Percentiles rank a stretch among this genome's conserved stretches.
Conservation (phyloP, 176 grass and related monocot genomes). For the Avena eriantha region DNA sequence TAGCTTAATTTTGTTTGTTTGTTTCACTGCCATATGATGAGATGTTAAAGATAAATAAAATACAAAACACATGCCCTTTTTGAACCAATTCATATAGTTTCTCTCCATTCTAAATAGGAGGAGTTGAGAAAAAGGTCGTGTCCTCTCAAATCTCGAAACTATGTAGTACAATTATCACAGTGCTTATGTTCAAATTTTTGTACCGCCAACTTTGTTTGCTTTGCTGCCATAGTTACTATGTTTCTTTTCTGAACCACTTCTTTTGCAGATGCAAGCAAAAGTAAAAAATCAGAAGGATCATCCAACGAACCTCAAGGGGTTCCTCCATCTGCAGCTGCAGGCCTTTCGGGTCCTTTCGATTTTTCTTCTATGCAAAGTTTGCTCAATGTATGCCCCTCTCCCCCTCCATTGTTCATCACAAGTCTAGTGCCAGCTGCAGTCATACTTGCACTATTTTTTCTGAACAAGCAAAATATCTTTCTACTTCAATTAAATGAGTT, state of each 20-base stretch:
- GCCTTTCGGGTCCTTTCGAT: constrained; percentile 68
- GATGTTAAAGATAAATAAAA: not conserved
- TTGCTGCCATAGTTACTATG: constrained; percentile 1
- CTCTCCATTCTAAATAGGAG: not conserved
- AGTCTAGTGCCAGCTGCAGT: not conserved
- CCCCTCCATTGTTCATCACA: not conserved
- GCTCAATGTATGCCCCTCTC: constrained; percentile 66
- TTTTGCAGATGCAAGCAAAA: constrained; percentile 68
- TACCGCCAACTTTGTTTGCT: not conserved
- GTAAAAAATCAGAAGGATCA: constrained; percentile 62
- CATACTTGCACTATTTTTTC: constrained; percentile 23
- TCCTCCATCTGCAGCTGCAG: constrained; percentile 48
- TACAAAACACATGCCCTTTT: not conserved
- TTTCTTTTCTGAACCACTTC: constrained; percentile 9
- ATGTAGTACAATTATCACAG: not conserved
- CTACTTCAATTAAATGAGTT: constrained; percentile 7
- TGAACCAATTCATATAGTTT: not conserved
- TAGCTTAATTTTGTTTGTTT: not conserved
- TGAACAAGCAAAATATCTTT: constrained; percentile 10
- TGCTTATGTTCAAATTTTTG: constrained; percentile 15
- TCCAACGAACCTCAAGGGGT: constrained; percentile 48
- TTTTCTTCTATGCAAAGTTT: constrained; percentile 77
- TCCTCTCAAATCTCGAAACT: not conserved
- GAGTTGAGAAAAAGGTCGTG: not conserved
- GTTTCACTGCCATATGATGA: not conserved